A percentile compares a stretch with the other conserved stretches of the same genome.
These are phyloP conservation scores for Vitis hybrid DNA, from an alignment of 177 flowering plant genomes.

Conservation along the genomic window DNA sequence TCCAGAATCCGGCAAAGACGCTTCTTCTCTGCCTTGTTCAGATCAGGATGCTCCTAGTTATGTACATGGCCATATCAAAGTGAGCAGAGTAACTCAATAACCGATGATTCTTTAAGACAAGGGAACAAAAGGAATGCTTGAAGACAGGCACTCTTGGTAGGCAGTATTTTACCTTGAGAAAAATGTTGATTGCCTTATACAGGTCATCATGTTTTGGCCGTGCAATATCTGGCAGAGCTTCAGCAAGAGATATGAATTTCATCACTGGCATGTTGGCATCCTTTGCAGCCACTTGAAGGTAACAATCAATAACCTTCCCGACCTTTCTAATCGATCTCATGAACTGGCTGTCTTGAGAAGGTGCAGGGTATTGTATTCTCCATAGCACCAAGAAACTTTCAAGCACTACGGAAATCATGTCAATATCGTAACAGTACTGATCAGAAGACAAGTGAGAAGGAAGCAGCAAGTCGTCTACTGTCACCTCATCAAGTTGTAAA, in stretches of 20 bases:
- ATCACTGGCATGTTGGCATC: slow-evolving; percentile 55
- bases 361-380: slow-evolving; percentile 34
- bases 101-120: no score
- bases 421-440: slow-evolving; percentile 47
- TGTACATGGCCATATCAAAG: neutral
- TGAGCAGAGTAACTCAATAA: no score
- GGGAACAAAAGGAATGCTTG: no score
- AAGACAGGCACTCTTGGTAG: no score
- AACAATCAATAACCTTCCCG: slow-evolving; percentile 72
- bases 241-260: slow-evolving; percentile 59
- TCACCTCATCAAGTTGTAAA: slow-evolving; percentile 68
- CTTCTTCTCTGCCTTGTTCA: slow-evolving; percentile 72
- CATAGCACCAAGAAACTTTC: slow-evolving; percentile 57
- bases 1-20: slow-evolving; percentile 67
- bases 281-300: slow-evolving; percentile 66
- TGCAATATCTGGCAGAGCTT: slow-evolving; percentile 64
- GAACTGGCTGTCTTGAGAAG: slow-evolving; percentile 24
- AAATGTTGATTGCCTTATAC: slow-evolving; percentile 79
- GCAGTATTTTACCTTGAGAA: slow-evolving; percentile 60
- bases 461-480: slow-evolving; percentile 52
- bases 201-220: slow-evolving; percentile 71
- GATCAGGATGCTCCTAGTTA: slow-evolving; percentile 70
- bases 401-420: slow-evolving; percentile 51
- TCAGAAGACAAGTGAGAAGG: slow-evolving; percentile 34
- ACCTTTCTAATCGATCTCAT: slow-evolving; percentile 42